Conservation (phyloP, 1,139 yeast species). For the Chernovozyma sophiae-reginae region DNA sequence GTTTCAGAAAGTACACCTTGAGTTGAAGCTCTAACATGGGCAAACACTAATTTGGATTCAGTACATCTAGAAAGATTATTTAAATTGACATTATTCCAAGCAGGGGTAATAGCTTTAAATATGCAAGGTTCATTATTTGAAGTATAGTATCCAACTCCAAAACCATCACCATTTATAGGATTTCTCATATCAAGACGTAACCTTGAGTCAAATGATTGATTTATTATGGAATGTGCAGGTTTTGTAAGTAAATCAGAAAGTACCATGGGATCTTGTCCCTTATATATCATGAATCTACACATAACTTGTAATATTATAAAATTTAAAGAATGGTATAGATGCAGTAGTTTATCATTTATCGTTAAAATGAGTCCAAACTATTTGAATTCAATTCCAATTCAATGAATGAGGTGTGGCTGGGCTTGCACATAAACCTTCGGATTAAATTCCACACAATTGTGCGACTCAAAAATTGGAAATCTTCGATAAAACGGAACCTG, state of each 20-base stretch:
- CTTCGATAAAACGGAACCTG: too few relatives aligned
- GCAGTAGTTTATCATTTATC: too few relatives aligned
- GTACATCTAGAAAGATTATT: slow-evolving; percentile 86
- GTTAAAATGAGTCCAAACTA: not conserved
- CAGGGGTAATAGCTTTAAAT: slow-evolving; percentile 92
- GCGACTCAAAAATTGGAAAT: too few relatives aligned
- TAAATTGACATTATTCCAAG: slow-evolving; percentile 93
- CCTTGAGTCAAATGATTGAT: slow-evolving; percentile 90
- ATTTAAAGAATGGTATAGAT: too few relatives aligned
- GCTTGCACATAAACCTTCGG: too few relatives aligned
- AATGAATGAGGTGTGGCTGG: too few relatives aligned
- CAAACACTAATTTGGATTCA: slow-evolving; percentile 78
- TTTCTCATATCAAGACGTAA: slow-evolving; percentile 80
- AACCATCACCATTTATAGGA: slow-evolving; percentile 97
- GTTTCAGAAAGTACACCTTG: slow-evolving; percentile 92
- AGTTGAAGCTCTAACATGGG: slow-evolving; percentile 94
- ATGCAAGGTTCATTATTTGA: slow-evolving; percentile 48
- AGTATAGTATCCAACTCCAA: slow-evolving; percentile 92
- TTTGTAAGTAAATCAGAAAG: slow-evolving; percentile 83
- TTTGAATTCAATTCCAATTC: too few relatives aligned
- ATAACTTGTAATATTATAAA: too few relatives aligned
- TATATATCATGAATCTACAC: slow-evolving; percentile 51
- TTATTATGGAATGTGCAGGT: slow-evolving; percentile 96
- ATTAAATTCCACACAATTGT: too few relatives aligned
- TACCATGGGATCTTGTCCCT: slow-evolving; percentile 69